These are phyloP conservation scores for Streptanthus diversifolius DNA, from an alignment of 345 rosid genomes.

Conservation along the genomic window DNA sequence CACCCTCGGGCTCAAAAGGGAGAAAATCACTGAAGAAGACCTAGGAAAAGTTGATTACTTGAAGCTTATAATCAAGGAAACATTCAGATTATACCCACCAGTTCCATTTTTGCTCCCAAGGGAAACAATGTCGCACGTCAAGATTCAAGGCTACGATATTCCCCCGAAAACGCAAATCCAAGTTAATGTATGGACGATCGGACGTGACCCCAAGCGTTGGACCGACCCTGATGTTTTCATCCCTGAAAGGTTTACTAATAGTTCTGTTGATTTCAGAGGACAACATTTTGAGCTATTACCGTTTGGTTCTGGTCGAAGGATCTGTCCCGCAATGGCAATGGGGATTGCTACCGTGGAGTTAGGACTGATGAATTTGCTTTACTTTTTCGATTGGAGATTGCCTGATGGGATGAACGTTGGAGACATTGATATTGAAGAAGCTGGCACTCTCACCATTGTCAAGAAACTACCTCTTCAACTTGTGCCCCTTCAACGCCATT, in stretches of 20 bases:
- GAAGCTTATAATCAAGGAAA: slow-evolving; percentile 19
- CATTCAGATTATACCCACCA: slow-evolving; percentile 20
- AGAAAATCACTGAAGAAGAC: slow-evolving; percentile 14
- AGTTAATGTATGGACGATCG: slow-evolving; percentile 27
- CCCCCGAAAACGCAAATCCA: slow-evolving; percentile 17
- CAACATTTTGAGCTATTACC: slow-evolving; percentile 41
- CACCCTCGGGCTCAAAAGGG: not conserved
- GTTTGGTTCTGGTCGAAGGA: slow-evolving; percentile 56
- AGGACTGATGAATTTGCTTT: slow-evolving; percentile 24
- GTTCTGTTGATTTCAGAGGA: not conserved
- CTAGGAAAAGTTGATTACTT: slow-evolving; percentile 10
- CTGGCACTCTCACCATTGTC: not conserved
- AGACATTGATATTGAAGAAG: slow-evolving; percentile 33
- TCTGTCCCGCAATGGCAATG: slow-evolving; percentile 42
- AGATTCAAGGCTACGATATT: slow-evolving; percentile 36
- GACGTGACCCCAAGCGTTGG: slow-evolving; percentile 48
- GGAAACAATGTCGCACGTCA: slow-evolving; percentile 24
- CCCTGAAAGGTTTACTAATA: slow-evolving; percentile 46
- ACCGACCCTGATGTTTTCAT: slow-evolving; percentile 43
- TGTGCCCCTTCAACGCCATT: slow-evolving; percentile 6
- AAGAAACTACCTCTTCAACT: slow-evolving; percentile 38
- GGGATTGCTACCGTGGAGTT: slow-evolving; percentile 20
- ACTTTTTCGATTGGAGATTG: slow-evolving; percentile 29
- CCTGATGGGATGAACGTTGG: slow-evolving; percentile 16
- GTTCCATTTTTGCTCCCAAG: slow-evolving; percentile 18